phyloP scores from a whole-genome alignment of 441 rosid genomes.

The Populus hybrid region DNA sequence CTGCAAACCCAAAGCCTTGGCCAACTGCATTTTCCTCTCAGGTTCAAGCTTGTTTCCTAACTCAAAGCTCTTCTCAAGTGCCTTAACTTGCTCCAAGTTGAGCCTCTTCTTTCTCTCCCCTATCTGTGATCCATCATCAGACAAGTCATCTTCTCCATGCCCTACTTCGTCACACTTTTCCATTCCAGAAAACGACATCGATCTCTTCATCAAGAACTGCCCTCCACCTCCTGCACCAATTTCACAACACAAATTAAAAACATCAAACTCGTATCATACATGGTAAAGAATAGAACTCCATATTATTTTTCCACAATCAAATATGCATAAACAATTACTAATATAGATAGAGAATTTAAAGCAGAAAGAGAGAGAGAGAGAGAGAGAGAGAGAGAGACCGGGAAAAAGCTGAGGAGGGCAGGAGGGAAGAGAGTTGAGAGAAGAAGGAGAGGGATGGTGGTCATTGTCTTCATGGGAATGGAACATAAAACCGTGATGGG shows the following conservation, averaged over 20 bases:
- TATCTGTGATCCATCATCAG: constrained; percentile 83
- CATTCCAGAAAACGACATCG: constrained; percentile 70
- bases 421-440: constrained; percentile 36
- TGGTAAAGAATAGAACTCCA: neutral
- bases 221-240: constrained; percentile 43
- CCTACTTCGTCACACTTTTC: constrained; percentile 50
- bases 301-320: neutral
- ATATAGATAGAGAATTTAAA: neutral
- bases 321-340: neutral
- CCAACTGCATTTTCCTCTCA: constrained; percentile 87
- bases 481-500: constrained; percentile 61
- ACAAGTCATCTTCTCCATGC: constrained; percentile 80
- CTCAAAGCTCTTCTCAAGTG: constrained; percentile 91
- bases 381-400: constrained; percentile 31
- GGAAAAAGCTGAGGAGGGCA: constrained; percentile 74
- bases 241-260: neutral
- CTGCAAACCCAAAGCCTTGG: constrained; percentile 80
- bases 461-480: constrained; percentile 55
- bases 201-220: constrained; percentile 74
- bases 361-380: neutral
- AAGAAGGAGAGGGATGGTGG: constrained; percentile 46
- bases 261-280: neutral
- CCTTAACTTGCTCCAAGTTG: constrained; percentile 82
- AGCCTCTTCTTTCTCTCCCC: constrained; percentile 98
- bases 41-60: constrained; percentile 94